A percentile compares a stretch with the other conserved stretches of the same genome.
These are phyloP conservation scores for Scedosporium minutisporum DNA, from an alignment of 2,329 filamentous ascomycete genomes.

Conservation along the genomic window DNA sequence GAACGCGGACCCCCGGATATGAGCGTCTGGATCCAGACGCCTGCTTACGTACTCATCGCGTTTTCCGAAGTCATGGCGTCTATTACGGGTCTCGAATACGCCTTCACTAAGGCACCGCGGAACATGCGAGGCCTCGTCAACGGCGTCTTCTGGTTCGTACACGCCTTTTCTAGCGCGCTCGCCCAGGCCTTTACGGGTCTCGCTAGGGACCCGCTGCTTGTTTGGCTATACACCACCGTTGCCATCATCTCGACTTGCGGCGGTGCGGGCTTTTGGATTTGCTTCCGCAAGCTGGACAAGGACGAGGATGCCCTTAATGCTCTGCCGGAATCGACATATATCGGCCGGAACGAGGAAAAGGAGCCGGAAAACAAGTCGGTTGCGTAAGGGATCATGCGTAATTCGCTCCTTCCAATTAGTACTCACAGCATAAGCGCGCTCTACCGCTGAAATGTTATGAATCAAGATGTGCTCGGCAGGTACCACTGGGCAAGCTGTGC, in stretches of 20 bases:
- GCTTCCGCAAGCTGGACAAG: constrained; percentile 51
- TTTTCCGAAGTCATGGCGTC: constrained; percentile 39
- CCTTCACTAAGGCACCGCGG: constrained; percentile 64
- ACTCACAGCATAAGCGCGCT: too few relatives aligned
- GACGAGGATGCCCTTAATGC: constrained; percentile 61
- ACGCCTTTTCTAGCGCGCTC: constrained; percentile 57
- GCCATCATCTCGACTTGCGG: constrained; percentile 55
- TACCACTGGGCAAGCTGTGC: too few relatives aligned
- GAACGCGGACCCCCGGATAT: constrained; percentile 36
- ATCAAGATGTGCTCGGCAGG: too few relatives aligned
- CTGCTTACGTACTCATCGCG: constrained; percentile 38
- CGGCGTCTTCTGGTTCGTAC: constrained; percentile 58
- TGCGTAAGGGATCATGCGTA: neutral
- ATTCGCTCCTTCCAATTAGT: too few relatives aligned
- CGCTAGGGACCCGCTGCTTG: constrained; percentile 51
- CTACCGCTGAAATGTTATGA: too few relatives aligned
- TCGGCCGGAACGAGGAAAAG: neutral
- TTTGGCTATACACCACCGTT: constrained; percentile 65
- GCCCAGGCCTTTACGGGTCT: constrained; percentile 45
- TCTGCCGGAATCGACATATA: constrained; percentile 23
- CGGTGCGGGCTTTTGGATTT: constrained; percentile 60
- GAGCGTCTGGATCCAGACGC: constrained; percentile 53
- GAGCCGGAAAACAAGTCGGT: neutral
- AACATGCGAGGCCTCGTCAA: constrained; percentile 70
- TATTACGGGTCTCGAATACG: constrained; percentile 58